Evolutionary conservation across 2,329 filamentous ascomycete genomes (phyloP).

Genomic region (Beauveria pseudobassiana): DNA sequence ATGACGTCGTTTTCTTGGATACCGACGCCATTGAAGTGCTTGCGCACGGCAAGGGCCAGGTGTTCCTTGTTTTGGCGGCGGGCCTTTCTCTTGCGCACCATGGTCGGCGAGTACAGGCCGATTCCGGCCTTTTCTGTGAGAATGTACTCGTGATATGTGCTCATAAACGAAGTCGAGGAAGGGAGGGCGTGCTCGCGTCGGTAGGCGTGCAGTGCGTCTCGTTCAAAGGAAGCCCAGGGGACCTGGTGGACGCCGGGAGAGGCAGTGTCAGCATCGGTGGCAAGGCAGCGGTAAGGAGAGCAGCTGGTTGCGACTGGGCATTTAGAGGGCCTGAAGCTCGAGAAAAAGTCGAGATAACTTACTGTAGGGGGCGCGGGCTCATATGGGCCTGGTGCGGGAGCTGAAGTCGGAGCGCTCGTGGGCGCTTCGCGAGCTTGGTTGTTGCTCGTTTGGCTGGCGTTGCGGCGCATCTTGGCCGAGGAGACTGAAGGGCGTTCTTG

Average conservation of each 20-base stretch:
- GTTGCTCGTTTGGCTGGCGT: constrained; percentile 43
- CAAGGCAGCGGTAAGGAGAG: background rate
- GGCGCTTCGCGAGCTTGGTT: constrained; percentile 36
- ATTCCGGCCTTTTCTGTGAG: constrained; percentile 56
- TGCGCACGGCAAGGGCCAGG: constrained; percentile 63
- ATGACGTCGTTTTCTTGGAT: constrained; percentile 79
- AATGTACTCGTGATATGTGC: constrained; percentile 53
- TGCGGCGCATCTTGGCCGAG: constrained; percentile 49
- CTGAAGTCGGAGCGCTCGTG: constrained; percentile 30
- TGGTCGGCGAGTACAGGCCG: constrained; percentile 67
- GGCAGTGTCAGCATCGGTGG: constrained; percentile 9
- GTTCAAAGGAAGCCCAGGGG: constrained; percentile 62
- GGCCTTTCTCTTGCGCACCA: constrained; percentile 58
- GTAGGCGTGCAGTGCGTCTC: constrained; percentile 65
- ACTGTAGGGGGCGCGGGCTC: constrained; percentile 28
- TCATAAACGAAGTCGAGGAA: constrained; percentile 62
- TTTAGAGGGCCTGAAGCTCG: constrained; percentile 10
- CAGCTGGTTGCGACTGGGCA: constrained; percentile 1
- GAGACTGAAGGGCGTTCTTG: constrained; percentile 38
- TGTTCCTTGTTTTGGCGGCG: constrained; percentile 64
- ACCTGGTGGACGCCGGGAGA: constrained; percentile 30
- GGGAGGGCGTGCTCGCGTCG: constrained; percentile 65
- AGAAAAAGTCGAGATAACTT: constrained; percentile 15
- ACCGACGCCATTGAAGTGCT: constrained; percentile 75
- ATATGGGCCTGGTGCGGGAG: constrained; percentile 21